phyloP scores from a whole-genome alignment of 2,329 filamentous ascomycete species.

The Botrytis hyacinthi region DNA sequence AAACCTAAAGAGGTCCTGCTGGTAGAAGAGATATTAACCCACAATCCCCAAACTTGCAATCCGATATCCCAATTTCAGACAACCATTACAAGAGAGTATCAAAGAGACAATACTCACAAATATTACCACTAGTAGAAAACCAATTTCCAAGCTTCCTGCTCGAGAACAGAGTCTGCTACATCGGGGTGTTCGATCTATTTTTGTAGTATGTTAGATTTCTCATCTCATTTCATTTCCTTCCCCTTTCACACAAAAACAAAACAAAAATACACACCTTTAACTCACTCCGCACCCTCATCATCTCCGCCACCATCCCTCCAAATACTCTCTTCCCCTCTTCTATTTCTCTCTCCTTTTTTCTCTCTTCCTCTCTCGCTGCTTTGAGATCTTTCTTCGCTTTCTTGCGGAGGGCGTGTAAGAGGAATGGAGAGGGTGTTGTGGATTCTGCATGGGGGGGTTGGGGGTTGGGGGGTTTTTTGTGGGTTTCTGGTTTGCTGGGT shows the following conservation, averaged over 20 bases:
- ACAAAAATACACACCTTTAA: background rate
- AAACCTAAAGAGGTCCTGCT: background rate
- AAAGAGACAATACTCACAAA: background rate
- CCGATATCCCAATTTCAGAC: background rate
- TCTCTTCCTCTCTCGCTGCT: background rate
- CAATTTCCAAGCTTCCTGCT: background rate
- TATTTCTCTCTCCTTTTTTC: background rate
- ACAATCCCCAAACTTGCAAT: background rate
- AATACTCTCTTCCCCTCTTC: background rate
- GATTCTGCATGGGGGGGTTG: background rate
- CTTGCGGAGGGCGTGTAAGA: background rate
- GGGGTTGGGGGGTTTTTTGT: background rate
- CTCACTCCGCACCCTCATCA: background rate
- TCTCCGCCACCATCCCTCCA: background rate
- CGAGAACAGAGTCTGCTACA: background rate
- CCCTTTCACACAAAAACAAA: background rate
- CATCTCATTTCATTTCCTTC: background rate
- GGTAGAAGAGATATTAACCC: background rate
- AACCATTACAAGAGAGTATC: background rate
- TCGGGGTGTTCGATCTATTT: background rate
- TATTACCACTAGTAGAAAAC: background rate
- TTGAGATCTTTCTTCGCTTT: background rate
- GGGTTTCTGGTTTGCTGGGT: background rate
- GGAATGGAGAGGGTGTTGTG: background rate
- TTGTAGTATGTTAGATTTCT: background rate